Conservation (phyloP, 208 protist genomes). For the Crithidia acanthocephali region DNA sequence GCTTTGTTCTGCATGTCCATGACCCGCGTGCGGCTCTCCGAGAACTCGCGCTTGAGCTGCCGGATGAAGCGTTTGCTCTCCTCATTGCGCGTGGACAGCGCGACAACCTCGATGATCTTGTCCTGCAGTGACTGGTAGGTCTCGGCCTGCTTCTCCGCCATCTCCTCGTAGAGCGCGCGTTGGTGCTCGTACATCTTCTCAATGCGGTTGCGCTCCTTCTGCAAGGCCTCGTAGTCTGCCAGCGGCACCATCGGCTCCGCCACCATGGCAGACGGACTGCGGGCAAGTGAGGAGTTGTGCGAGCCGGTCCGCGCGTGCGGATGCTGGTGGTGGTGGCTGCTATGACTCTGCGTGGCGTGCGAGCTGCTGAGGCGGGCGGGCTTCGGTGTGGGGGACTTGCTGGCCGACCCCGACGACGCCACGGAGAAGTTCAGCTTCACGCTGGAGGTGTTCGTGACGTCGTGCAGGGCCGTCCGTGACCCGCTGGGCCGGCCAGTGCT, state of each 20-base stretch:
- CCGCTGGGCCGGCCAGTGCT: constrained; percentile 21
- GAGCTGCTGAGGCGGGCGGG: constrained; percentile 26
- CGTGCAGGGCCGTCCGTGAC: constrained; percentile 34
- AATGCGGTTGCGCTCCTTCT: constrained; percentile 78
- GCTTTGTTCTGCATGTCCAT: constrained; percentile 86
- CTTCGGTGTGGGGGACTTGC: constrained; percentile 65
- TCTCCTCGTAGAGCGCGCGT: constrained; percentile 81
- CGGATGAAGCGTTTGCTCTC: constrained; percentile 91
- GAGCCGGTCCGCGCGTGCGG: constrained; percentile 17
- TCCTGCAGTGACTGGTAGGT: constrained; percentile 80
- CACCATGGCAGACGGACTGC: constrained; percentile 13
- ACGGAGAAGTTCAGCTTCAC: constrained; percentile 35
- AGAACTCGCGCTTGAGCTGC: constrained; percentile 89
- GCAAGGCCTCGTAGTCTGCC: constrained; percentile 57
- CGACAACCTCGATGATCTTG: constrained; percentile 89
- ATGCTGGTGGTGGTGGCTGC: constrained; percentile 1
- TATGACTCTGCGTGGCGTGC: not conserved
- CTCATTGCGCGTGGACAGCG: constrained; percentile 87
- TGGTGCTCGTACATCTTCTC: constrained; percentile 93
- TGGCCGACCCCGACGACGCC: not conserved
- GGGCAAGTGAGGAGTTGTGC: constrained; percentile 28
- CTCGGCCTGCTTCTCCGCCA: constrained; percentile 73
- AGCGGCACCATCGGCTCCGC: constrained; percentile 57
- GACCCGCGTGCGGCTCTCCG: constrained; percentile 75
- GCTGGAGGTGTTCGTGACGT: constrained; percentile 44